These are phyloP conservation scores for Pseudogymnoascus sp. DNA, from an alignment of 2,329 filamentous ascomycete genomes.

Conservation along the genomic window DNA sequence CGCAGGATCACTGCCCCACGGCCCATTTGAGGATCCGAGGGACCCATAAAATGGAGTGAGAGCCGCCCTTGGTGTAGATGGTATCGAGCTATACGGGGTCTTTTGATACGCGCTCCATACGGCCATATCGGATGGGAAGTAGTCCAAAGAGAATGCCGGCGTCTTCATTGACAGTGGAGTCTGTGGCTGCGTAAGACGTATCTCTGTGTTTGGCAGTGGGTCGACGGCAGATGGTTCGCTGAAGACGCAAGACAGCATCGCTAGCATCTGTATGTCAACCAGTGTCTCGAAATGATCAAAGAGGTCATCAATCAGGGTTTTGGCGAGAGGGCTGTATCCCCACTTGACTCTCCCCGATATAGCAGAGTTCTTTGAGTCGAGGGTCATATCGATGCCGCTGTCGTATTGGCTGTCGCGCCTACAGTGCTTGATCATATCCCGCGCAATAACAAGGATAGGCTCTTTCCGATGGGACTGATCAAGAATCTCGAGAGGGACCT, in stretches of 20 bases:
- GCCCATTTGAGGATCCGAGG: conserved; percentile 46
- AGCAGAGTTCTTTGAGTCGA: conserved; percentile 27
- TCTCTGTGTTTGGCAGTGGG: conserved; percentile 49
- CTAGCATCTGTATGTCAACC: conserved; percentile 61
- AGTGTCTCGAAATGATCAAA: conserved; percentile 55
- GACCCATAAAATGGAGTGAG: conserved; percentile 51
- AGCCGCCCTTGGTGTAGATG: conserved; percentile 49
- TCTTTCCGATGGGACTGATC: conserved; percentile 45
- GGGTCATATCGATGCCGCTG: conserved; percentile 39
- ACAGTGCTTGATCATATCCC: conserved; percentile 43
- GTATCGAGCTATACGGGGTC: conserved; percentile 45
- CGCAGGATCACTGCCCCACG: conserved; percentile 45
- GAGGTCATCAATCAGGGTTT: conserved; percentile 52
- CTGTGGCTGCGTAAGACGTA: conserved; percentile 48
- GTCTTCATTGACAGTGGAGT: conserved; percentile 58
- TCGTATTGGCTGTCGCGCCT: conserved; percentile 35
- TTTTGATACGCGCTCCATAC: conserved; percentile 45
- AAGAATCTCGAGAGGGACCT: conserved; percentile 62
- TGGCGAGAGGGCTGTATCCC: conserved; percentile 57
- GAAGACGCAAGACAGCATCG: conserved; percentile 64
- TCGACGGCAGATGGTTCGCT: conserved; percentile 50
- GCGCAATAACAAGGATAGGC: conserved; percentile 56
- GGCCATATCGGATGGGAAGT: conserved; percentile 52
- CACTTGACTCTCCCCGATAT: conserved; percentile 58
- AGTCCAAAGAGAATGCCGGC: conserved; percentile 58